Base-by-base conservation (phyloP, 2,329 filamentous ascomycete genomes). In the Diaporthe batatas region DNA sequence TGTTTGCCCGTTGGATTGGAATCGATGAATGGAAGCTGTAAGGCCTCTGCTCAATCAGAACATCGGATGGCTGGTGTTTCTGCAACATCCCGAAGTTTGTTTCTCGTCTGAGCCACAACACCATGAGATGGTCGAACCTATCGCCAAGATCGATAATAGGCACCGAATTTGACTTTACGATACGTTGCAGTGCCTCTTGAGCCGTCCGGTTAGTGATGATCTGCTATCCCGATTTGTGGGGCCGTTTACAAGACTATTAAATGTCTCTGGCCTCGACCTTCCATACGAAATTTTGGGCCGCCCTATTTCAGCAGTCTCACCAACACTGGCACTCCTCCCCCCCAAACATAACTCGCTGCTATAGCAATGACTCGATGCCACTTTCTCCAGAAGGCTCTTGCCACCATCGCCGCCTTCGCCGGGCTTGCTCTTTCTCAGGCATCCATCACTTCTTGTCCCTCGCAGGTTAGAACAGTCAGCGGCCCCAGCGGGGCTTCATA, bases 51-150 rank as follows among this genome's bases (percentile, higher is more conserved):
- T 36, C 32, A 67, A 67, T 67, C 44, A 67, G 21, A 53, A 67
- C 34, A 67, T 67, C 47, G 47, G 62, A 67, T 12, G 62, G 23
- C 12, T 36, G 47, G 62, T 53, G 44, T 67, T 67, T 53, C 47
- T 67, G 62, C 62, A 53, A 67, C 62, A 67, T 53, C 32, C 62
- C 62, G 47, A 53, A 67, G 21, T 67, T 67, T 67, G 47, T 67
- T 51, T 65, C 44, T 32, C 21, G 44, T 51, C 44, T 65, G 29
- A 51, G 62, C 62, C 62, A 36, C 44, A 49, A 51, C 29, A 65
- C 62, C 62, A 51, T 65, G 62, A 36, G 62, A 65, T 36, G 62
- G 62, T 65, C 62, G 62, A 51, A 32, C 62, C 62, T 65, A 65
- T 65, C 62, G 62, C 62, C 62, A 51, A 65, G 62, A 51, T 51